A percentile compares a stretch with the other conserved stretches of the same genome.
These are phyloP conservation scores for Lipomyces sp. DNA, from an alignment of 805 yeast genomes.

Conservation along the genomic window DNA sequence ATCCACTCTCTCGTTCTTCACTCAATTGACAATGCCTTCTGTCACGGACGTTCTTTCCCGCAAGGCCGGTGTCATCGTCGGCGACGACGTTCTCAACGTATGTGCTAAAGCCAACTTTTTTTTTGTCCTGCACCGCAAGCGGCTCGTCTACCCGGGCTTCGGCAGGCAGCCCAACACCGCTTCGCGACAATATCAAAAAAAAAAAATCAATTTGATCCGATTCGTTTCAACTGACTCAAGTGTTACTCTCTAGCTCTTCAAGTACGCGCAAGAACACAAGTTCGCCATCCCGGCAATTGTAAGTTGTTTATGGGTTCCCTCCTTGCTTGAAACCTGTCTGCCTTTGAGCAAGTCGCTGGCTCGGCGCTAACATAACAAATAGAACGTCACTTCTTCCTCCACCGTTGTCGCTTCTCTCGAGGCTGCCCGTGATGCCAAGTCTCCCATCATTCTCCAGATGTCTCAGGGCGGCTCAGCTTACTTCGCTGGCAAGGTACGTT, in stretches of 20 bases:
- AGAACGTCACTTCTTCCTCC: slow-evolving; percentile 94
- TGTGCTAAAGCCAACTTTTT: slow-evolving; percentile 16
- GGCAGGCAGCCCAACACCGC: not conserved
- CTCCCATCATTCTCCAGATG: slow-evolving; percentile 95
- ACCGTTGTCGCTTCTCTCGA: slow-evolving; percentile 96
- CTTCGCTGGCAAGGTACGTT: slow-evolving; percentile 86
- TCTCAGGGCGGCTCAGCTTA: slow-evolving; percentile 99
- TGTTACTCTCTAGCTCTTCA: slow-evolving; percentile 54
- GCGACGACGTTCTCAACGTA: slow-evolving; percentile 81
- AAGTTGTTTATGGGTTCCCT: slow-evolving; percentile 5
- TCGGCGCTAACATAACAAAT: not conserved
- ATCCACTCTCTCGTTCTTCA: not conserved
- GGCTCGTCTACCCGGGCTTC: not conserved
- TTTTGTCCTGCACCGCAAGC: not conserved
- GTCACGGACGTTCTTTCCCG: slow-evolving; percentile 77
- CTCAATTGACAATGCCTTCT: slow-evolving; percentile 34
- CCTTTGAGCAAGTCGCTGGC: too few relatives aligned
- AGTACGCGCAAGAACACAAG: slow-evolving; percentile 89
- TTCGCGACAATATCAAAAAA: too few relatives aligned
- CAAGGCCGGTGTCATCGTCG: slow-evolving; percentile 98
- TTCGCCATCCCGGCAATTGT: slow-evolving; percentile 96
- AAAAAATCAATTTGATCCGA: not conserved
- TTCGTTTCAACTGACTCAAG: not conserved
- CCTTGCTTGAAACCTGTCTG: too few relatives aligned
- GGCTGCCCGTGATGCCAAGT: slow-evolving; percentile 92